Evolutionary conservation across 2,329 filamentous ascomycete genomes (phyloP), one percentile per base, ranked within the genome.

Genomic region (Periconia sp.): DNA sequence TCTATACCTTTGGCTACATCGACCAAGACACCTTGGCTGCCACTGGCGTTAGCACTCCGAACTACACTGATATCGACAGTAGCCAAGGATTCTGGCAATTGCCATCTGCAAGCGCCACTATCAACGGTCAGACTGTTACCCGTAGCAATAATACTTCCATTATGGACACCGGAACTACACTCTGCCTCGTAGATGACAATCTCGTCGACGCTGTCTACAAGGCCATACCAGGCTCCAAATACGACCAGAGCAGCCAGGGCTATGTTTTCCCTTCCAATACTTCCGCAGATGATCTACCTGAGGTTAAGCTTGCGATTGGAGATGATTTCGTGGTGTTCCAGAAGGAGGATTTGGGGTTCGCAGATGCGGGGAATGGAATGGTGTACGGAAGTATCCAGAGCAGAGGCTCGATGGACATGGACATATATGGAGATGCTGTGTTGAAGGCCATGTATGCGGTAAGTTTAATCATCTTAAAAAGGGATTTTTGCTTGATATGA

Each of bases 161-260:
- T 64, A 82, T 82, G 60, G 85, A 88, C 68, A 88, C 85, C 2
- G 85, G 85, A 28, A 87, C 85, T 28, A 84, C 84, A 0, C 80
- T 88, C 19, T 69, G 85, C 39, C 73, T 86, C 35, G 67, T 86
- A 8, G 79, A 80, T 10, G 68, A 76, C 46, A 49, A 59, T n/a
- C 72, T 84, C 39, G 77, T 82, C 46, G 56, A 69, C 0, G 75
- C 72, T 24, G 87, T 86, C 72, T 88, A 87, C 73, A 61, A 61
- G n/a, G 59, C 79, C 38, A 76, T 87, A 40, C 46, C 63, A 3
- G 78, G 80, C 4, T 73, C 84, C 0, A 52, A 69, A 18, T 72
- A 82, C 59, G 70, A 75, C 57, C 15, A 54, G 9, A 52, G 56
- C 3, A 68, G 73, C 26, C 83, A 80, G 36, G 81, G 82, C 41